These are phyloP conservation scores for Mixia osmundae DNA, from an alignment of 1,284 basidiomycete genomes.

Conservation along the genomic window DNA sequence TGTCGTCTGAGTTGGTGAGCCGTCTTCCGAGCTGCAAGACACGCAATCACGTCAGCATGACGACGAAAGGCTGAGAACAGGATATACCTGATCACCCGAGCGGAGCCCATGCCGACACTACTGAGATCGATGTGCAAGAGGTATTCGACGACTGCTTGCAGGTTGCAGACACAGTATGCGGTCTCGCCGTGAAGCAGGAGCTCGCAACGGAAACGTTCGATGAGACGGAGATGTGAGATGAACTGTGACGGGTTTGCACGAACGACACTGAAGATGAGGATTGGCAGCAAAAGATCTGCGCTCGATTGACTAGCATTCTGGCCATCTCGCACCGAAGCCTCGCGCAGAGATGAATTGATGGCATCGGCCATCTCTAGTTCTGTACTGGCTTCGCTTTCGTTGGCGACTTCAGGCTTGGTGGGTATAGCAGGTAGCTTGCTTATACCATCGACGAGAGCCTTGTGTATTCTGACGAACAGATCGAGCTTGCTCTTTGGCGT, in stretches of 20 bases:
- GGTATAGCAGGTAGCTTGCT: conserved; percentile 17
- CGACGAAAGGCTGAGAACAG: background rate
- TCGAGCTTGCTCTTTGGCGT: conserved; percentile 56
- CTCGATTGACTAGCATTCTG: conserved; percentile 9
- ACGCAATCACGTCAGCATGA: background rate
- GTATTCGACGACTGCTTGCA: conserved; percentile 82
- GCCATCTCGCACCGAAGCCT: background rate
- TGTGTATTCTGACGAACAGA: conserved; percentile 56
- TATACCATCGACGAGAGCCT: conserved; percentile 39
- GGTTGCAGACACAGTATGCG: conserved; percentile 73
- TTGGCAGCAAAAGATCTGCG: conserved; percentile 55
- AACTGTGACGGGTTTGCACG: conserved; percentile 63
- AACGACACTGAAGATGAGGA: conserved; percentile 77
- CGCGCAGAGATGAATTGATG: background rate
- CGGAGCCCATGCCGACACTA: conserved; percentile 47
- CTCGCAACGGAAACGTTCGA: conserved; percentile 54
- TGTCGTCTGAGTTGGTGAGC: conserved; percentile 4
- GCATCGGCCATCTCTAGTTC: conserved; percentile 19
- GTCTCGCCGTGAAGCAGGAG: conserved; percentile 54
- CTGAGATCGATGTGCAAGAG: conserved; percentile 71
- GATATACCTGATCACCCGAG: conserved; percentile 32
- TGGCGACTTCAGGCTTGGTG: conserved; percentile 15
- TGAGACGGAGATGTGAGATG: conserved; percentile 63
- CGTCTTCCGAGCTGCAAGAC: conserved; percentile 4
- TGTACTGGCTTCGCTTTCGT: conserved; percentile 1